Evolutionary conservation across 2,329 filamentous ascomycete species (phyloP).

Genomic region (Diaporthe longicolla): DNA sequence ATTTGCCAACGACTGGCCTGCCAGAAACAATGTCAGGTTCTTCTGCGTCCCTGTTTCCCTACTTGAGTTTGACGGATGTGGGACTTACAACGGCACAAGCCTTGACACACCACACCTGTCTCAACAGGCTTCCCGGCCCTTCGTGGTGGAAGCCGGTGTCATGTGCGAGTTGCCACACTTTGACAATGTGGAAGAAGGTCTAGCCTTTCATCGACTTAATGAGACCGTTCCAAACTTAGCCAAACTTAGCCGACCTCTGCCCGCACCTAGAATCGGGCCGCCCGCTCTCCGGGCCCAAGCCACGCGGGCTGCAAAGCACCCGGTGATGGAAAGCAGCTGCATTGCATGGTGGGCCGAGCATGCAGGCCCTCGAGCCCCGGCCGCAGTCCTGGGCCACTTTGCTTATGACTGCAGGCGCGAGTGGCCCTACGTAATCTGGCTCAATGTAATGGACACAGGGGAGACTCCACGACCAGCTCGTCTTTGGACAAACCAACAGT

Average conservation of each 20-base stretch:
- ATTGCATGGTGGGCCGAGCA: conserved; percentile 28
- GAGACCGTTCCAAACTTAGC: not conserved
- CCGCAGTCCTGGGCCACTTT: conserved; percentile 6
- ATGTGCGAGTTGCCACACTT: not conserved
- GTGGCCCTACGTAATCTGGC: not conserved
- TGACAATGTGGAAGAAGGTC: not conserved
- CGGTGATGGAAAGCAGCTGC: conserved; percentile 26
- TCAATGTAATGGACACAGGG: not conserved
- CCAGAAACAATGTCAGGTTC: not conserved
- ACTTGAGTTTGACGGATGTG: not conserved
- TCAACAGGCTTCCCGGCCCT: not conserved
- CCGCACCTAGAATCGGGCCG: conserved; percentile 12
- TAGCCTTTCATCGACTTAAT: not conserved
- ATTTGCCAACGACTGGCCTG: not conserved
- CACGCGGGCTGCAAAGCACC: conserved; percentile 22
- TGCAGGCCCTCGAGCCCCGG: conserved; percentile 11
- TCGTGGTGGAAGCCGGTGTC: not conserved
- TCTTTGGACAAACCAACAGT: not conserved
- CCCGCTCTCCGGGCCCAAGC: conserved; percentile 23
- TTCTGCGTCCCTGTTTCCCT: not conserved
- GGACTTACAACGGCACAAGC: not conserved
- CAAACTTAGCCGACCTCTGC: not conserved
- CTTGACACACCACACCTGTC: not conserved
- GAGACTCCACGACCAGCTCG: not conserved
- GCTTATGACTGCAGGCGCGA: conserved; percentile 1